A percentile compares a stretch with the other conserved stretches of the same genome.
Evolutionary conservation across 2,329 filamentous ascomycete genomes (phyloP).

Genomic region (Talaromyces piceae): DNA sequence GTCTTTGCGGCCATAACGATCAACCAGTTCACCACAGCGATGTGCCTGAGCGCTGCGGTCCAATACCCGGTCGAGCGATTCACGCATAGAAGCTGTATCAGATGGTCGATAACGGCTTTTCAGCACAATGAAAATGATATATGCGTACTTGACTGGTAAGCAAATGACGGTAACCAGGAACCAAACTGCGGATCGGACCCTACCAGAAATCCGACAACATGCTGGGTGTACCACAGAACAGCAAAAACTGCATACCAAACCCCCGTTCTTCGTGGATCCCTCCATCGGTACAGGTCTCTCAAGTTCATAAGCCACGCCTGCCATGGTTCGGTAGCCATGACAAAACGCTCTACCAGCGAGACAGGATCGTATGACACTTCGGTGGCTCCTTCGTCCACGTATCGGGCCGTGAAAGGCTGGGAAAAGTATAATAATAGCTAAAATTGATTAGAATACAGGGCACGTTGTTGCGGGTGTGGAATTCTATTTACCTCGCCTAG

Average conservation of each 20-base stretch:
- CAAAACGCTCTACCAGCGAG: slow-evolving; percentile 29
- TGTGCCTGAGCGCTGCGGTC: slow-evolving; percentile 23
- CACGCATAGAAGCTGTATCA: slow-evolving; percentile 24
- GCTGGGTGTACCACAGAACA: slow-evolving; percentile 30
- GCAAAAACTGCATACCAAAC: slow-evolving; percentile 30
- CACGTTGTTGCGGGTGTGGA: not conserved
- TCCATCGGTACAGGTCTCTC: slow-evolving; percentile 33
- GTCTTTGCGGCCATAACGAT: slow-evolving; percentile 26
- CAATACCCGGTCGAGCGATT: slow-evolving; percentile 24
- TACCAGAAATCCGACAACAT: slow-evolving; percentile 28
- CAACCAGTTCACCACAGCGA: slow-evolving; percentile 30
- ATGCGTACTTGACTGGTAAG: slow-evolving; percentile 19
- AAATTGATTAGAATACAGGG: not conserved
- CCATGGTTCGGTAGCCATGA: slow-evolving; percentile 35
- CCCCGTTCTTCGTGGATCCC: slow-evolving; percentile 26
- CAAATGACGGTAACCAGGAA: slow-evolving; percentile 2
- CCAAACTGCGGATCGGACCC: slow-evolving; percentile 11
- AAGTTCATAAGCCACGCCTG: slow-evolving; percentile 32
- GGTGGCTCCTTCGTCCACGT: slow-evolving; percentile 27
- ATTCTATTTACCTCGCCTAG: slow-evolving; percentile 21
- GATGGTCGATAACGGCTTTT: slow-evolving; percentile 22
- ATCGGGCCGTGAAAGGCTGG: slow-evolving; percentile 26
- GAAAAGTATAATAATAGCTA: slow-evolving; percentile 26
- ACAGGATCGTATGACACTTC: slow-evolving; percentile 30
- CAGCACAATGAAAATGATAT: slow-evolving; percentile 27